Base-by-base conservation (phyloP, 2,329 filamentous ascomycete species). In the Fusarium virguliforme region DNA sequence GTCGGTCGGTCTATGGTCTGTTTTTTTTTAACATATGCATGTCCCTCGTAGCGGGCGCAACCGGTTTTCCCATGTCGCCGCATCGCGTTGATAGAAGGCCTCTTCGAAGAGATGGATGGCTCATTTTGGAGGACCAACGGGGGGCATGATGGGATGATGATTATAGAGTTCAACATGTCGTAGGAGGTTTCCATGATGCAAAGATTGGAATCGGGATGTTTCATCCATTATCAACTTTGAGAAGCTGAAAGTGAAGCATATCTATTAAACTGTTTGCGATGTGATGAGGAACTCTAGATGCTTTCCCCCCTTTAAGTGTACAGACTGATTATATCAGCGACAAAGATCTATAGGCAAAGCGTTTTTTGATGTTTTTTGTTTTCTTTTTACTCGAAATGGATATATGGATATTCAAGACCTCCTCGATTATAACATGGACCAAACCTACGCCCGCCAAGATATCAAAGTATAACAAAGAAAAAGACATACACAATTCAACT, bases 101-200 rank as follows among this genome's bases (percentile, higher is more conserved):
- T 61, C 65, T 71, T 71, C 57, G 60, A 71, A 70, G 54, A 59
- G 37, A 64, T 50, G 64, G 35, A 35, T 35, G 43, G 43, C 24
- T 12, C 12, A 58, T 64, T 56, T 56, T 65, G 58, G 65, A 43
- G 56, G 69, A 70, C 41, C 62, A 53, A 48, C 37, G 43, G 24
- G 58, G 73, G 60, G 18, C 40, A 60, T 34, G 41, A 54, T 48
- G 43, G 50, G 60, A 74, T 70, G 69, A 69, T 57, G 60, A 72
- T 60, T 50, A 74, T 75, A 75, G 69, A 75, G 60, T 58, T 64
- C 18, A 37, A 50, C 61, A 67, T 71, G 65, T 68, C 51, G 56
- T 60, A 65, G 54, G 56, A 56, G 60, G 64, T 56, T 72, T 50
- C 51, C 41, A 66, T 54, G 51, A 57, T 41, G 24, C 24, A 28